A percentile compares a stretch with the other conserved stretches of the same genome.
Evolutionary conservation across 192 early-diverging fungal genomes (phyloP).

Genomic region (Backusella circina): DNA sequence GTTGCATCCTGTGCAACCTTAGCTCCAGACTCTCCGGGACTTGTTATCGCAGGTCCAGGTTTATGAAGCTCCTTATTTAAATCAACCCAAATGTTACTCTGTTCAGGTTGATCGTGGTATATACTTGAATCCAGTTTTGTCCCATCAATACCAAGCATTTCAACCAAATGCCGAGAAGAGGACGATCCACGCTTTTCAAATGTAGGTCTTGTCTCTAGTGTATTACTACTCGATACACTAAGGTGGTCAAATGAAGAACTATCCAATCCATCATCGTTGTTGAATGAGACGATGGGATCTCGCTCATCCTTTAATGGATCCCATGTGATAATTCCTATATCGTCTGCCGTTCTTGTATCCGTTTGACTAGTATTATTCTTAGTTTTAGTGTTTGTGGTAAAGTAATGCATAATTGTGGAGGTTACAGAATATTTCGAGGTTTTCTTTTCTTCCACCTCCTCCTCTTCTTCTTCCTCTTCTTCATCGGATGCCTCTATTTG

Average conservation of each 20-base stretch:
- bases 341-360: background rate
- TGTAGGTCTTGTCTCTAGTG: background rate
- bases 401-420: background rate
- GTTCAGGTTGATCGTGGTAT: background rate
- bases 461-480: background rate
- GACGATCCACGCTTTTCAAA: background rate
- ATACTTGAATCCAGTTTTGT: background rate
- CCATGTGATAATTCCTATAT: slow-evolving; percentile 8
- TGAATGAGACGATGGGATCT: slow-evolving; percentile 7
- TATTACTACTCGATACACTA: background rate
- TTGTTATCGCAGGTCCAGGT: slow-evolving; percentile 25
- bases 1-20: slow-evolving; percentile 18
- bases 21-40: slow-evolving; percentile 10
- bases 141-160: slow-evolving; percentile 33
- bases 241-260: background rate
- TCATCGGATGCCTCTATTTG: background rate
- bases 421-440: background rate
- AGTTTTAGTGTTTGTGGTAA: background rate
- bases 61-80: slow-evolving; percentile 29
- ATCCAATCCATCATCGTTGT: background rate
- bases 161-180: slow-evolving; percentile 23
- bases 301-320: slow-evolving; percentile 15
- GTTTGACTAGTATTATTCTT: background rate
- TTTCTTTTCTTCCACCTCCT: background rate
- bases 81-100: slow-evolving; percentile 15